Evolutionary conservation across 495 filamentous ascomycete species (phyloP).

Genomic region (Aspergillus diversus): DNA sequence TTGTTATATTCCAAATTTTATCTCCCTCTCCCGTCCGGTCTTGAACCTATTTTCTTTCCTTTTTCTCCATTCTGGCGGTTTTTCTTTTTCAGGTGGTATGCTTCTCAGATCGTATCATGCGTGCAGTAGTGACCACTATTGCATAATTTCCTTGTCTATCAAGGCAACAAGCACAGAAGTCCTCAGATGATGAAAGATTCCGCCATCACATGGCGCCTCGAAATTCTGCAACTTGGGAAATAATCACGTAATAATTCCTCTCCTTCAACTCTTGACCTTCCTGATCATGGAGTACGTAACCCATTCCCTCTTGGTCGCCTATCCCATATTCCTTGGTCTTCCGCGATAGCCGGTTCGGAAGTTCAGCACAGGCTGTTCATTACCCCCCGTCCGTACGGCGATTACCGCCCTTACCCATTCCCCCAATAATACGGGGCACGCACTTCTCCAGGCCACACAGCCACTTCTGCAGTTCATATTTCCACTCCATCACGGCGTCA

Average conservation of each 20-base stretch:
- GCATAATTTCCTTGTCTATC: constrained; percentile 17
- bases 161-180: constrained; percentile 4
- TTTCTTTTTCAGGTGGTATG: constrained; percentile 9
- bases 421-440: constrained; percentile 27
- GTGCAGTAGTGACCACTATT: constrained; percentile 16
- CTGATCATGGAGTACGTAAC: constrained; percentile 1
- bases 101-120: constrained; percentile 17
- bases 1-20: constrained; percentile 1
- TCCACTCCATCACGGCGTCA: constrained; percentile 23
- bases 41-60: not conserved
- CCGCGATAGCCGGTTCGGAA: constrained; percentile 33
- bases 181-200: constrained; percentile 22
- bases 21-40: not conserved
- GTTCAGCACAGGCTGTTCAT: constrained; percentile 17
- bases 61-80: constrained; percentile 7
- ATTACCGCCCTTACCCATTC: constrained; percentile 10
- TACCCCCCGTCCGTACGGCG: constrained; percentile 9
- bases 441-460: constrained; percentile 31
- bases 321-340: constrained; percentile 23
- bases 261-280: not conserved
- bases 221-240: constrained; percentile 13
- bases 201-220: constrained; percentile 18
- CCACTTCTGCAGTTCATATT: constrained; percentile 31
- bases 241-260: constrained; percentile 15
- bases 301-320: constrained; percentile 13